Evolutionary conservation across 1,284 basidiomycete genomes (phyloP).

Genomic region (Hypsizygus ulmarius): DNA sequence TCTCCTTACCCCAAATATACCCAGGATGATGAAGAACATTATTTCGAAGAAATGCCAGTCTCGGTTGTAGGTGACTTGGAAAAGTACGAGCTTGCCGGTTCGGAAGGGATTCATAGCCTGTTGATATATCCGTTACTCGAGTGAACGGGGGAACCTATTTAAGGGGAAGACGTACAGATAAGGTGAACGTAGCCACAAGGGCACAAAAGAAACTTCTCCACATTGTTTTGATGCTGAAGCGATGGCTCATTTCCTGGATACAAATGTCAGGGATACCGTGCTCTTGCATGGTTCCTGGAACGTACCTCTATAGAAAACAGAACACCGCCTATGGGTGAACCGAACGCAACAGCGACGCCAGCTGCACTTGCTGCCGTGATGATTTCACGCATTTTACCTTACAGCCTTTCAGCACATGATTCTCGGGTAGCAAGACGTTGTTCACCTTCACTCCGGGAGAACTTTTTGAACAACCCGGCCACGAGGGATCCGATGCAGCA

Average conservation of each 20-base stretch:
- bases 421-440: not conserved
- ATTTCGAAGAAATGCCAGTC: slow-evolving; percentile 99
- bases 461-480: slow-evolving; percentile 78
- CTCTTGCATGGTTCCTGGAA: not conserved
- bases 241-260: slow-evolving; percentile 94
- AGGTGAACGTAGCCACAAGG: slow-evolving; percentile 91
- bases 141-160: slow-evolving; percentile 11
- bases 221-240: slow-evolving; percentile 97
- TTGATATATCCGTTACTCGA: slow-evolving; percentile 2
- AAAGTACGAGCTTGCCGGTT: slow-evolving; percentile 96
- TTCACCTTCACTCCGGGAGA: slow-evolving; percentile 81
- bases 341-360: slow-evolving; percentile 96
- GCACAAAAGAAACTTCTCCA: slow-evolving; percentile 98
- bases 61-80: slow-evolving; percentile 96
- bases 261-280: not conserved
- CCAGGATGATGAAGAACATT: slow-evolving; percentile 92
- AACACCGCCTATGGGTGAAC: slow-evolving; percentile 96
- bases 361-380: slow-evolving; percentile 95
- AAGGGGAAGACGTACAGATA: slow-evolving; percentile 66
- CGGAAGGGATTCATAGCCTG: slow-evolving; percentile 98
- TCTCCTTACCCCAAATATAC: slow-evolving; percentile 81
- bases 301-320: slow-evolving; percentile 83
- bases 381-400: slow-evolving; percentile 95
- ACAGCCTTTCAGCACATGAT: slow-evolving; percentile 5
- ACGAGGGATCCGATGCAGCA: slow-evolving; percentile 92